Base-by-base conservation (phyloP, 768 basidiomycete species). In the Kwoniella sp. region DNA sequence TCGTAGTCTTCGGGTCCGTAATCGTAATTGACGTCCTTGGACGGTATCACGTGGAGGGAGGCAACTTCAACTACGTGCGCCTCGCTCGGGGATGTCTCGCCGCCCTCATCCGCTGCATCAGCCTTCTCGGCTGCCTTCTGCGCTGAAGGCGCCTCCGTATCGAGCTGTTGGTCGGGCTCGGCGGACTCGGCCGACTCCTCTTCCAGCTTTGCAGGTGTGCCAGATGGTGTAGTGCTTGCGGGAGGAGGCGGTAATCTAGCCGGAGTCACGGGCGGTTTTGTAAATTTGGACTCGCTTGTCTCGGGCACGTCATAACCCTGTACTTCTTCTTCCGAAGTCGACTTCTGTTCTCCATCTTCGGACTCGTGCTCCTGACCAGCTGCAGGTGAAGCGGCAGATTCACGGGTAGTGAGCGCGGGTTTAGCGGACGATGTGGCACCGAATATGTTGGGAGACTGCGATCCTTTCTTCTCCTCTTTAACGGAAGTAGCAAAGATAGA, bases 1-100 rank as follows among this genome's bases (percentile, higher is more conserved):
- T 56, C 57, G 9, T 50, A 56, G 20, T 51, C 44, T 15, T 42
- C 56, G 6, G 45, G 15, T 15, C 32, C 46, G 27, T 42, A 44
- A 6, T 49, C 22, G 14, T 28, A 45, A n/a, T n/a, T n/a, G n/a
- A n/a, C n/a, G n/a, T n/a, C n/a, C n/a, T n/a, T n/a, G n/a, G n/a
- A n/a, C n/a, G n/a, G n/a, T n/a, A n/a, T n/a, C n/a, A n/a, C n/a
- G n/a, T n/a, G n/a, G n/a, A n/a, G n/a, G n/a, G n/a, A n/a, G n/a
- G n/a, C n/a, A 25, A 27, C 23, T 8, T 42, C 41, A 42, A 5
- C n/a, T n/a, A n/a, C n/a, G n/a, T n/a, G n/a, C n/a, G n/a, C n/a
- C n/a, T n/a, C n/a, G n/a, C n/a, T n/a, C n/a, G n/a, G n/a, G n/a
- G n/a, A n/a, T n/a, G n/a, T n/a, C n/a, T n/a, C n/a, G 37, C 19